phyloP scores from a whole-genome alignment of 805 yeast species.

The Osmozyma mogii region DNA sequence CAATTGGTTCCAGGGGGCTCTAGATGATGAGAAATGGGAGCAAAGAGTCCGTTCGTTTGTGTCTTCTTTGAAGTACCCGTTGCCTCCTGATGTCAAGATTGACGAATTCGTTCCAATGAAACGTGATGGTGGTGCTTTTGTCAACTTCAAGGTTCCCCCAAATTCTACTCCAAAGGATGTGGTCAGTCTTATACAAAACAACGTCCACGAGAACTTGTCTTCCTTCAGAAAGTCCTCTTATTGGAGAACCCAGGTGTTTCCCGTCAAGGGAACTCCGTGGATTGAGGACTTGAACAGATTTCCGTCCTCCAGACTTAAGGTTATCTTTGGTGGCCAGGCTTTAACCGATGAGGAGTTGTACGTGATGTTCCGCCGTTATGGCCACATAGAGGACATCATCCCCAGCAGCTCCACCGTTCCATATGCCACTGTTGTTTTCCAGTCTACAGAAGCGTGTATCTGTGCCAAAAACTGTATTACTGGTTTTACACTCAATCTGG shows the following conservation, averaged over 20 bases:
- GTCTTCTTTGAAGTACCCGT: constrained; percentile 15
- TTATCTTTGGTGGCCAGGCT: constrained; percentile 69
- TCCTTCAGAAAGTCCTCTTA: constrained; percentile 8
- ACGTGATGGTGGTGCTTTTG: constrained; percentile 93
- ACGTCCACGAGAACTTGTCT: constrained; percentile 28
- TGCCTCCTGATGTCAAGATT: constrained; percentile 32
- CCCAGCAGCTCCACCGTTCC: constrained; percentile 43
- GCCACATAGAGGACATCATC: constrained; percentile 65
- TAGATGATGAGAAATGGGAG: neutral
- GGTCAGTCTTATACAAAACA: constrained; percentile 42
- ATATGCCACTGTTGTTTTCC: constrained; percentile 49
- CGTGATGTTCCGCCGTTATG: constrained; percentile 78
- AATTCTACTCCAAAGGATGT: constrained; percentile 42
- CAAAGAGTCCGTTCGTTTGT: constrained; percentile 6
- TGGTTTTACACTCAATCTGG: constrained; percentile 53
- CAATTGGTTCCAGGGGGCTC: constrained; percentile 1
- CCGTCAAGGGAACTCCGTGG: constrained; percentile 93
- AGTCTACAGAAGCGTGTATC: constrained; percentile 57
- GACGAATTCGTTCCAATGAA: constrained; percentile 59
- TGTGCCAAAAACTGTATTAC: constrained; percentile 88
- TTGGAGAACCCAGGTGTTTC: constrained; percentile 19
- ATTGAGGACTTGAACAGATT: constrained; percentile 82
- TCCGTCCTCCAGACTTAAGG: constrained; percentile 56
- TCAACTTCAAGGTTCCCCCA: constrained; percentile 58
- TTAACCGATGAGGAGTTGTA: constrained; percentile 77